Conservation (phyloP, 805 yeast genomes). For the Peterozyma xylosa region DNA sequence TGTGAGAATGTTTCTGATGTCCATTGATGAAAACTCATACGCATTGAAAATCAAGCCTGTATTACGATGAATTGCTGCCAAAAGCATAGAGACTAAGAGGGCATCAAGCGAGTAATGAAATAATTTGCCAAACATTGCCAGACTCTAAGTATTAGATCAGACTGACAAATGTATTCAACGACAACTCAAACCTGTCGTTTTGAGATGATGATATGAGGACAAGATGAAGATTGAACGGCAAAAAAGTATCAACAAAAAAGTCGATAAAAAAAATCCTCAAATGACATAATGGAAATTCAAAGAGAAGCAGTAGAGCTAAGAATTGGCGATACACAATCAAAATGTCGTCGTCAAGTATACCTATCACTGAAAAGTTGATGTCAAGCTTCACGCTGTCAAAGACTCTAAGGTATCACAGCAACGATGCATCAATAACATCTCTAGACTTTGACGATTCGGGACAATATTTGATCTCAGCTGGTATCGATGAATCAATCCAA, state of each 20-base stretch:
- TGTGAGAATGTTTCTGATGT: constrained; percentile 31
- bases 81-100: constrained; percentile 66
- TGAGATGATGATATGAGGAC: not conserved
- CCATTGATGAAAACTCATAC: constrained; percentile 38
- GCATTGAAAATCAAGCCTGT: constrained; percentile 59
- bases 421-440: constrained; percentile 53
- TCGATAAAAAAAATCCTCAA: too few species aligned
- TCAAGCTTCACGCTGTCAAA: constrained; percentile 26
- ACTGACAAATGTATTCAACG: too few species aligned
- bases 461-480: constrained; percentile 63
- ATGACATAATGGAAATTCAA: too few species aligned
- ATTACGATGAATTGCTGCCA: constrained; percentile 81
- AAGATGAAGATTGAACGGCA: not conserved
- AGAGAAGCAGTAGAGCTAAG: too few species aligned
- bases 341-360: constrained; percentile 5
- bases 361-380: constrained; percentile 11
- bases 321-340: too few species aligned
- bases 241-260: not conserved
- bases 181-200: too few species aligned
- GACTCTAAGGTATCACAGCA: constrained; percentile 30
- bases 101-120: constrained; percentile 74
- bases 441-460: constrained; percentile 82
- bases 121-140: constrained; percentile 44
- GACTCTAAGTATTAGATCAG: too few species aligned
- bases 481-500: constrained; percentile 78